These are phyloP conservation scores for Xylaria sp. DNA, from an alignment of 2,329 filamentous ascomycete genomes.

Conservation along the genomic window DNA sequence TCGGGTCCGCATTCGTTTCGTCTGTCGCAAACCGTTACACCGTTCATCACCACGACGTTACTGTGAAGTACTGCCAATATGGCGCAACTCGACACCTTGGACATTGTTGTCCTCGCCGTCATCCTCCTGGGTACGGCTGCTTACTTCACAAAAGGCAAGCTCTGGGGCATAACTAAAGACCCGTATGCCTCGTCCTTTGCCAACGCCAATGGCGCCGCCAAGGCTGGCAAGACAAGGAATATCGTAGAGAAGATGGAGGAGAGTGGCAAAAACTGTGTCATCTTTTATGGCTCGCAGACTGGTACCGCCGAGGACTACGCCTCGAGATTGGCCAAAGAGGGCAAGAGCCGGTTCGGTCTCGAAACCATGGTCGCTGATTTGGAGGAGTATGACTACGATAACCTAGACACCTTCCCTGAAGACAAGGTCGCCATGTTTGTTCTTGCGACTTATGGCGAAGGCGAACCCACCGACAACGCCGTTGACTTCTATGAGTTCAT, in stretches of 20 bases:
- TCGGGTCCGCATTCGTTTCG: conserved; percentile 11
- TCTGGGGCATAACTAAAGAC: conserved; percentile 90
- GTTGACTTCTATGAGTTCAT: conserved; percentile 99
- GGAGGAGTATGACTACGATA: conserved; percentile 97
- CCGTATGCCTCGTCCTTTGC: conserved; percentile 83
- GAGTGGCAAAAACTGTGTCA: conserved; percentile 93
- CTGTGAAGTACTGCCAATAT: conserved; percentile 62
- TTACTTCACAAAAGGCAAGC: conserved; percentile 97
- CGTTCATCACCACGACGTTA: conserved; percentile 26
- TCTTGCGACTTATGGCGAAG: conserved; percentile 96
- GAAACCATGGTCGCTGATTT: conserved; percentile 99
- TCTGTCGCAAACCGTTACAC: background rate
- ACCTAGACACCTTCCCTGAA: conserved; percentile 85
- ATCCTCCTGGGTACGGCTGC: conserved; percentile 89
- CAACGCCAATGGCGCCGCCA: conserved; percentile 74
- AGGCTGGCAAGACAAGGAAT: conserved; percentile 87
- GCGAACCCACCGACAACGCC: conserved; percentile 97
- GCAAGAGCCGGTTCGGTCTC: conserved; percentile 92
- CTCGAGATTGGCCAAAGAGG: conserved; percentile 94
- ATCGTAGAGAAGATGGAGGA: conserved; percentile 97
- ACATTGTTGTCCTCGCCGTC: conserved; percentile 87
- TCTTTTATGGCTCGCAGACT: conserved; percentile 99
- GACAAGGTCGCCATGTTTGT: conserved; percentile 97
- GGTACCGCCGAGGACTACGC: conserved; percentile 99
- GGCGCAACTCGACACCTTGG: conserved; percentile 96